These are phyloP conservation scores for Corrigiola litoralis DNA, from an alignment of 179 eudicot species.

Conservation along the genomic window DNA sequence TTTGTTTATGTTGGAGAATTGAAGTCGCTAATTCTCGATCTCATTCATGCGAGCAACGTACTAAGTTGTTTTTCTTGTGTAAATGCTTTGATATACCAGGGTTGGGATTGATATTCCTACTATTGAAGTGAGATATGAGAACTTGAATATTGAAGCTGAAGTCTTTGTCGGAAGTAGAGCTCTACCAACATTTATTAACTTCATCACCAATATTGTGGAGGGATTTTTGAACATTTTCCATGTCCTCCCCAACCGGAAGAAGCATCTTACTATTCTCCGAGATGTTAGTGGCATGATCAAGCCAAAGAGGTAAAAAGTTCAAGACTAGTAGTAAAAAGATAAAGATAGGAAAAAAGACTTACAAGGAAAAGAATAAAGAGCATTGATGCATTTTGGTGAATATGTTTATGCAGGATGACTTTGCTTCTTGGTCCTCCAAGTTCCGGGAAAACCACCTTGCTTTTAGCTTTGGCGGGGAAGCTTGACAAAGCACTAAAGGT, in stretches of 20 bases:
- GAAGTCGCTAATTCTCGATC: background rate
- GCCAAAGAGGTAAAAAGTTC: conserved; percentile 27
- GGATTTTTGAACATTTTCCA: conserved; percentile 24
- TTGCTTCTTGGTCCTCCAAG: conserved; percentile 43
- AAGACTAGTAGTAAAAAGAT: background rate
- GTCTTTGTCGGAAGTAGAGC: conserved; percentile 28
- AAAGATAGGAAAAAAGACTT: background rate
- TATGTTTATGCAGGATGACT: conserved; percentile 23
- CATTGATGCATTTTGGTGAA: background rate
- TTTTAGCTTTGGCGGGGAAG: conserved; percentile 41
- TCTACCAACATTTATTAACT: conserved; percentile 29
- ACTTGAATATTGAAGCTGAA: conserved; percentile 32
- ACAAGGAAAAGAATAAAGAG: no score
- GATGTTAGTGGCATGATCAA: conserved; percentile 41
- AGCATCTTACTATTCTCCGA: conserved; percentile 31
- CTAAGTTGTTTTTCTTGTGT: background rate
- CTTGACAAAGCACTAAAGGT: conserved; percentile 39
- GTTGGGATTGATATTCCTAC: conserved; percentile 38
- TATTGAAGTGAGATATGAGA: conserved; percentile 35
- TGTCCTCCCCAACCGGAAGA: conserved; percentile 28
- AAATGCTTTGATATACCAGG: conserved; percentile 6
- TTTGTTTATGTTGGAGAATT: background rate
- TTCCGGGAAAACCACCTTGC: conserved; percentile 42
- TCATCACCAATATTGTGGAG: conserved; percentile 20
- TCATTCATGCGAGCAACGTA: background rate